Evolutionary conservation across 805 yeast species (phyloP), one percentile per base, ranked within the genome.

Genomic region (Starmerella potacharoeniae): DNA sequence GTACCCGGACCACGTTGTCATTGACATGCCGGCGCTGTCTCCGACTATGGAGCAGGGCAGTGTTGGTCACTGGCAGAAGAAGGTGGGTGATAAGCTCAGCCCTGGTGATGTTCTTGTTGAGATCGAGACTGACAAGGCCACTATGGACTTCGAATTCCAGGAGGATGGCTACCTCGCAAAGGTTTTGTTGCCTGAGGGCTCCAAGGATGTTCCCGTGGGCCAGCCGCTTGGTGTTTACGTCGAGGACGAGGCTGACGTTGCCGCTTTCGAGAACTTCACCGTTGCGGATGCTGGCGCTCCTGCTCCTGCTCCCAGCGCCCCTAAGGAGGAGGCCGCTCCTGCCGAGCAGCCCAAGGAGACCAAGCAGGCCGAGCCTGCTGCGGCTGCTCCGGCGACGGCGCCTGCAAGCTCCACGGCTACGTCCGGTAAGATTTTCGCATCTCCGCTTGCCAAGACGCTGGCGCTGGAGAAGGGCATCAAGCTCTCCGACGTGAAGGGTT

Each of bases 21-120:
- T 93, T 65, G 84, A 83, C 69, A 93, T 93, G 98, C 99, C 98
- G 49, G 98, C 99, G 9, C 76, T 93, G 66, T 91, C 97, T n/a
- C 98, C 99, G 62, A 93, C 99, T 53, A 93, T 93, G 99, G 86
- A 96, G 58, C 91, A 86, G 68, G 98, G 98, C 69, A 84, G 81
- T 71, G 75, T 93, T 61, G 91, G 91, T 41, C 76, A 80, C 57
- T 93, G 98, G 98, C 78, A 82, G 69, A 93, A 90, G 76, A 72
- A 79, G 46, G 86, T 83, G 40, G 98, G 98, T 67, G 98, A 93
- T 69, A 73, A 80, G 70, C 80, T 93, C 62, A 66, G 78, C 34
- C 93, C 97, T 22, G 98, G 98, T 72, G 97, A 90, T 68, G 83
- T 93, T 48, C 80, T 91, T 63, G 97, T 96, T 57, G 97, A 91